Evolutionary conservation across 2,329 filamentous ascomycete species (phyloP), one percentile per base, ranked within the genome.

Genomic region (Verticillium albo-atrum): DNA sequence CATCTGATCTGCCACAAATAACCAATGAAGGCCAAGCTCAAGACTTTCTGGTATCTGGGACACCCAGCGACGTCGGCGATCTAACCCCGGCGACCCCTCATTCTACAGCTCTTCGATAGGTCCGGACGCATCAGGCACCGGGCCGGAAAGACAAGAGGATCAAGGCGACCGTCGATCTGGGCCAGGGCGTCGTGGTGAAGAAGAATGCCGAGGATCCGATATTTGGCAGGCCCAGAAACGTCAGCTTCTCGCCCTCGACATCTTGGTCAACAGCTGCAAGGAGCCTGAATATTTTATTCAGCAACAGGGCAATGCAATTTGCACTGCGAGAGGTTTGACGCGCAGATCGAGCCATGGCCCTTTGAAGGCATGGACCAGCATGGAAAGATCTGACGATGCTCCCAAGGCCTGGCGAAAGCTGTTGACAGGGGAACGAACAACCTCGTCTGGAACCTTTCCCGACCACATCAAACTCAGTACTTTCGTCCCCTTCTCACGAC

Each of bases 381-480:
- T 4, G 71, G 70, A 23, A 27, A 37, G 23, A 20, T 37, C 7
- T 59, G 66, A 15, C 70, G 62, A 3, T 67, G 65, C 25, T 74
- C 74, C 62, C 72, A 75, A 54, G 71, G 65, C 7, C 65, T 74
- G 0, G 65, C 71, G 35, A 74, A 74, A 28, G 72, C 67, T 0
- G 64, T 65, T 3, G 68, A 74, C 51, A 66, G 66, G 0, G 58
- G 66, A 15, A 70, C 61, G 27, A 67, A 69, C 27, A 63, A 69
- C 50, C 72, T 72, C 6, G 78, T 81, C 62, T 83, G 82, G 50
- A 89, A 88, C 67, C 86, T 90, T 69, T 90, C 90, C 67, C 74
- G 87, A 90, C 67, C 90, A 90, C 67, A 80, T 89, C 47, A 60
- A 80, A 82, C 2, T n/a, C 25, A 12, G 20, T n/a, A 23, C 42